These are phyloP conservation scores for Phytophthora citricola DNA, from an alignment of 352 stramenopile species.

Conservation along the genomic window DNA sequence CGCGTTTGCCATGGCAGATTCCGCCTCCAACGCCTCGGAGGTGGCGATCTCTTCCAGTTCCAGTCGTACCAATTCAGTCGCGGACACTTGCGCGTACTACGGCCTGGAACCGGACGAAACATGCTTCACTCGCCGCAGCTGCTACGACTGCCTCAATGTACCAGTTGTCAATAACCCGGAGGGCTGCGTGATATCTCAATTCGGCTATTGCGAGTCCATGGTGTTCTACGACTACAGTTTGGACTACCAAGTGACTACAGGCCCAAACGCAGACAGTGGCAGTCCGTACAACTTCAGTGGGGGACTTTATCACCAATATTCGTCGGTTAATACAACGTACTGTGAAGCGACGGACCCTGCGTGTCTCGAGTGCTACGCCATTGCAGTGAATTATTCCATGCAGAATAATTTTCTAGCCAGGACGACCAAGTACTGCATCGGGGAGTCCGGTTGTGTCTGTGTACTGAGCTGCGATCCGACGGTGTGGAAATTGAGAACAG, in stretches of 20 bases:
- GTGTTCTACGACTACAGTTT: constrained; percentile 42
- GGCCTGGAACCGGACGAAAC: constrained; percentile 32
- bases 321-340: constrained; percentile 57
- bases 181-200: constrained; percentile 53
- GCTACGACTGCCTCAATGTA: constrained; percentile 70
- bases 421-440: constrained; percentile 62
- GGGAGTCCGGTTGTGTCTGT: constrained; percentile 52
- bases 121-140: constrained; percentile 56
- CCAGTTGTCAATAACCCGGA: constrained; percentile 38
- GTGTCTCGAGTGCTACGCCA: constrained; percentile 46
- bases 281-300: constrained; percentile 46
- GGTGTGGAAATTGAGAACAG: constrained; percentile 29
- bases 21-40: constrained; percentile 4
- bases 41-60: constrained; percentile 2
- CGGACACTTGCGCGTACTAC: constrained; percentile 59
- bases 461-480: constrained; percentile 54
- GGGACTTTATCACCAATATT: constrained; percentile 55
- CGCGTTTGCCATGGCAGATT: constrained; percentile 12
- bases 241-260: constrained; percentile 46
- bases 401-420: constrained; percentile 48
- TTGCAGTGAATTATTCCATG: constrained; percentile 48
- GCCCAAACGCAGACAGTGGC: constrained; percentile 44
- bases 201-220: constrained; percentile 58
- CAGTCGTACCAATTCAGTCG: constrained; percentile 21
- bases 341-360: constrained; percentile 50